Evolutionary conservation across 306 rosid species (phyloP).

Genomic region (Cicer pinnatifidum): DNA sequence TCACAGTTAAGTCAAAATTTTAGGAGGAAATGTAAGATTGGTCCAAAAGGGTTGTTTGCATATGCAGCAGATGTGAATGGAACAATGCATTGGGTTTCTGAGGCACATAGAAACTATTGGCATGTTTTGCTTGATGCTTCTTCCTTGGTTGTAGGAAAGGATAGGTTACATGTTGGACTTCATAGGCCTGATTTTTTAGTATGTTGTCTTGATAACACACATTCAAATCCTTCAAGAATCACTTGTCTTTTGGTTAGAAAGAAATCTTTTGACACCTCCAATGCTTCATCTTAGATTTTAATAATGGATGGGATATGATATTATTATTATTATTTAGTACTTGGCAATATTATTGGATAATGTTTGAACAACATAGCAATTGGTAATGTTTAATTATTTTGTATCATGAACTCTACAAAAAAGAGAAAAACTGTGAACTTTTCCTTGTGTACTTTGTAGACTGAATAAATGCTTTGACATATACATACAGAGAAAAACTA

Average conservation of each 20-base stretch:
- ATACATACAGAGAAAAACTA: neutral
- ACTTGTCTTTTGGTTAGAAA: constrained; percentile 79
- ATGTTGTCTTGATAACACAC: constrained; percentile 69
- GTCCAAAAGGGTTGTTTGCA: constrained; percentile 76
- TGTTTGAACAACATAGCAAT: constrained; percentile 18
- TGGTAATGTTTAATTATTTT: constrained; percentile 25
- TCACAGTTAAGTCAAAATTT: constrained; percentile 77
- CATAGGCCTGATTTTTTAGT: constrained; percentile 79
- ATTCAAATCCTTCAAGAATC: constrained; percentile 69
- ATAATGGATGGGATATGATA: constrained; percentile 45
- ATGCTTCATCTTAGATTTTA: constrained; percentile 52
- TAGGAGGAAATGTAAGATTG: constrained; percentile 74
- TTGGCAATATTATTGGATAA: constrained; percentile 12
- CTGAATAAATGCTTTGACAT: neutral
- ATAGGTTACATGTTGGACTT: constrained; percentile 62
- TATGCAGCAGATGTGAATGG: constrained; percentile 72
- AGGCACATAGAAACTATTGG: constrained; percentile 83
- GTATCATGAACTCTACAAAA: constrained; percentile 26
- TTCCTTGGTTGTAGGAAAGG: constrained; percentile 62
- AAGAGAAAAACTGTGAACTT: constrained; percentile 1
- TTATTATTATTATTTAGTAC: neutral
- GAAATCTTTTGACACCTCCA: constrained; percentile 66
- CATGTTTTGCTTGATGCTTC: constrained; percentile 89
- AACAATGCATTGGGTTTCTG: constrained; percentile 79
- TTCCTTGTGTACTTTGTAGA: constrained; percentile 29